phyloP scores from a whole-genome alignment of 441 rosid species.

The Croton laevigatus region DNA sequence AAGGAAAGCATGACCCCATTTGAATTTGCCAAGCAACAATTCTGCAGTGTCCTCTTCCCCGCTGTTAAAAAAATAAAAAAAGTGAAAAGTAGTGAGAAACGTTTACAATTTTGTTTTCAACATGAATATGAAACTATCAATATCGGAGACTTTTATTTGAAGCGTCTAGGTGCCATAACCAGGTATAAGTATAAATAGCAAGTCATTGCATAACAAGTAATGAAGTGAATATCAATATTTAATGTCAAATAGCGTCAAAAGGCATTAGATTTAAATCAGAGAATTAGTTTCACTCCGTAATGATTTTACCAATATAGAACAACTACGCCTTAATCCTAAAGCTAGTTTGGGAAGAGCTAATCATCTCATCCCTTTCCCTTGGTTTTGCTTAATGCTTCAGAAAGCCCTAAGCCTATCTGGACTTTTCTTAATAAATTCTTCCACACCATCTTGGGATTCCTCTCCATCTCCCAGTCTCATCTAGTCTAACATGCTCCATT shows the following conservation, averaged over 20 bases:
- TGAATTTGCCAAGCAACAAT: conserved; percentile 82
- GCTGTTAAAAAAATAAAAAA: conserved; percentile 39
- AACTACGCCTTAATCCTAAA: too few relatives aligned
- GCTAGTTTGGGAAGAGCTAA: too few relatives aligned
- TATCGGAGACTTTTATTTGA: not conserved
- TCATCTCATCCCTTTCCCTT: too few relatives aligned
- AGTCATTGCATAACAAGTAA: not conserved
- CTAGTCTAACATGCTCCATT: too few relatives aligned
- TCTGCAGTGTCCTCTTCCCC: conserved; percentile 85
- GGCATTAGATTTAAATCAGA: not conserved
- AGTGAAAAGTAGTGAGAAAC: conserved; percentile 12
- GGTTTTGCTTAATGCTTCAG: too few relatives aligned
- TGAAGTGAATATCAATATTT: not conserved
- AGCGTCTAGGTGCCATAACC: not conserved
- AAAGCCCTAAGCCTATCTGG: too few relatives aligned
- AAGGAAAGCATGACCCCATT: conserved; percentile 97
- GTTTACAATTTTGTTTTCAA: not conserved
- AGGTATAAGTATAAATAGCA: not conserved
- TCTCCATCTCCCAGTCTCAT: too few relatives aligned
- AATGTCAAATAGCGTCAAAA: not conserved
- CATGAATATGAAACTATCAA: not conserved
- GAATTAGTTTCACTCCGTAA: not conserved
- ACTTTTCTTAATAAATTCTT: too few relatives aligned
- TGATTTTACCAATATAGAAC: not conserved
- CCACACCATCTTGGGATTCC: too few relatives aligned